Evolutionary conservation across 2,329 filamentous ascomycete genomes (phyloP).

Genomic region (Tympanopsis confertula): DNA sequence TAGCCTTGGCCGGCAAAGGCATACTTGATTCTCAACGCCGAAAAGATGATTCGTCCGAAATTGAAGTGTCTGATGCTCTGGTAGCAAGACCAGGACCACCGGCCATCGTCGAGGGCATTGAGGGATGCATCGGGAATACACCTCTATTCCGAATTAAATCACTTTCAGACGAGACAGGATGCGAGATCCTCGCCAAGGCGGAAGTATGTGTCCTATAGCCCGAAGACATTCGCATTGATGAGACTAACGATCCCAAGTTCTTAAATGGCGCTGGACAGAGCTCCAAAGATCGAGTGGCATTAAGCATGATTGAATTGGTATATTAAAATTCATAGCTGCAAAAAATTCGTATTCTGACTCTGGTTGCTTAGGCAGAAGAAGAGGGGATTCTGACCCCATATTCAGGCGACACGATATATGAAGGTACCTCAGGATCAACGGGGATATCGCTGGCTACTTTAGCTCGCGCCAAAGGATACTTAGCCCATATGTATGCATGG

Average conservation of each 20-base stretch:
- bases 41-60: no score
- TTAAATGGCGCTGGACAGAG: conserved; percentile 63
- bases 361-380: conserved; percentile 43
- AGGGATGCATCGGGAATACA: conserved; percentile 62
- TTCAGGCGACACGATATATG: conserved; percentile 62
- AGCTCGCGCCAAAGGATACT: conserved; percentile 57
- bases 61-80: background rate
- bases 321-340: background rate
- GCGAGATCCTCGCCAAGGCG: conserved; percentile 61
- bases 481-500: conserved; percentile 43
- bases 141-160: conserved; percentile 59
- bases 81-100: background rate
- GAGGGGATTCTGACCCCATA: conserved; percentile 49
- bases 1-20: no score
- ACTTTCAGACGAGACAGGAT: conserved; percentile 57
- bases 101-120: conserved; percentile 49
- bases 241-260: no score
- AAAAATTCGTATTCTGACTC: background rate
- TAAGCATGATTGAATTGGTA: conserved; percentile 48
- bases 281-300: conserved; percentile 62
- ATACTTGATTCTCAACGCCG: no score
- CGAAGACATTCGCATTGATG: background rate
- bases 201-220: background rate
- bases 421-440: conserved; percentile 65
- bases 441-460: conserved; percentile 63